phyloP scores from a whole-genome alignment of 352 stramenopile genomes.

The Phytophthora colocasiae region DNA sequence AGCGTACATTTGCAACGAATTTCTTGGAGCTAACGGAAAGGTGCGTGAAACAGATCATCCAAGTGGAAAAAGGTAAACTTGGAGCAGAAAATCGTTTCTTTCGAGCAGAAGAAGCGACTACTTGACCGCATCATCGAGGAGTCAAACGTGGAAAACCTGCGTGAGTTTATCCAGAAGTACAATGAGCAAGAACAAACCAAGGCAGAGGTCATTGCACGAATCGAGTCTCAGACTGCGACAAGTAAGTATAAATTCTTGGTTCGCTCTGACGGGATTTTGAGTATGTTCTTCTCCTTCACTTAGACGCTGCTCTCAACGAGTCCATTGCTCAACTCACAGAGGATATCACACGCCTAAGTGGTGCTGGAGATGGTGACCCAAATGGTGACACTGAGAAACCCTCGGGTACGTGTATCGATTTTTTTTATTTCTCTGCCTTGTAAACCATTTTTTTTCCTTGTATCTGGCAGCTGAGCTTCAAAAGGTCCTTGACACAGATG shows the following conservation, averaged over 20 bases:
- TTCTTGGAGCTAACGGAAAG: background rate
- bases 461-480: slow-evolving; percentile 50
- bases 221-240: slow-evolving; percentile 56
- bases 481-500: slow-evolving; percentile 53
- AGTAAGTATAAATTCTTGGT: slow-evolving; percentile 32
- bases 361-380: slow-evolving; percentile 44
- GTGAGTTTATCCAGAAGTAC: slow-evolving; percentile 71
- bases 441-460: background rate
- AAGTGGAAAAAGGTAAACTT: slow-evolving; percentile 59
- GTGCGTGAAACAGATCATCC: slow-evolving; percentile 30
- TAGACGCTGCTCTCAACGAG: slow-evolving; percentile 57
- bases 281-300: background rate
- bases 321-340: slow-evolving; percentile 58
- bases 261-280: background rate
- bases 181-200: slow-evolving; percentile 67
- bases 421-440: background rate
- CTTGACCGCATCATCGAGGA: slow-evolving; percentile 67
- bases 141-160: slow-evolving; percentile 56
- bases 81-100: slow-evolving; percentile 72
- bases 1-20: background rate
- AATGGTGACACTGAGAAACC: slow-evolving; percentile 47
- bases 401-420: slow-evolving; percentile 33
- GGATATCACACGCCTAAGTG: slow-evolving; percentile 62
- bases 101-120: slow-evolving; percentile 74
- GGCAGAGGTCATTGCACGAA: slow-evolving; percentile 54